Evolutionary conservation across 208 protist genomes (phyloP), one percentile per base, ranked within the genome.

Genomic region (Crithidia bombi): DNA sequence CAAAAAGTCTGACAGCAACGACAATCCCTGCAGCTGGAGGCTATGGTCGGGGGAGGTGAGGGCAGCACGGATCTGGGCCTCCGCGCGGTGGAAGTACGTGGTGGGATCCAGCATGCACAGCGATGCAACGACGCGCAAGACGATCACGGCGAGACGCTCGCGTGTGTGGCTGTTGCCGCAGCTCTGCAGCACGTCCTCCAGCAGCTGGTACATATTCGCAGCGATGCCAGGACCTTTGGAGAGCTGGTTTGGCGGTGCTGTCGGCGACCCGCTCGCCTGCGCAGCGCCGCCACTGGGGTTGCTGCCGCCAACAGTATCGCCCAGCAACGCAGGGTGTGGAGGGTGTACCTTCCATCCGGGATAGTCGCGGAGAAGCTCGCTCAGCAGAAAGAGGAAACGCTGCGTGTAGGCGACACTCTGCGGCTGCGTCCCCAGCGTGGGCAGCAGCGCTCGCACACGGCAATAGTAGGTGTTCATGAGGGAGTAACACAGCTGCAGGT

Each of bases 381-480:
- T 93, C n/a, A 96, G 77, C 5, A 96, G 81, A 72, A 96, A 96
- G 28, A 95, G 77, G 65, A 92, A 94, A 32, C 92, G 89, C 61
- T 89, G 83, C 10, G 83, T 81, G 74, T 96, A 96, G 23, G 76
- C 81, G 28, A 89, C 55, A 52, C 78, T 86, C 36, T 83, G 75
- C 30, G 77, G 74, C 39, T 87, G 73, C 25, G 66, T 79, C 14
- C 65, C 65, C 41, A 92, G 64, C 35, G 67, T 78, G 25, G 81
- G 71, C 35, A 91, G 28, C 44, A 96, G 69, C 17, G 67, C 73
- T 0, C 73, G 56, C 41, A 85, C 76, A 33, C 81, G 83, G 46
- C 84, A 81, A 65, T 94, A 96, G 75, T 95, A 95, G 21, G 71
- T 84, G 69, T 94, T 95, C 89, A 96, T 92, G 49, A 95, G 83